These are phyloP conservation scores for Graphiopsis chlorocephala DNA, from an alignment of 2,329 filamentous ascomycete genomes.

Conservation along the genomic window DNA sequence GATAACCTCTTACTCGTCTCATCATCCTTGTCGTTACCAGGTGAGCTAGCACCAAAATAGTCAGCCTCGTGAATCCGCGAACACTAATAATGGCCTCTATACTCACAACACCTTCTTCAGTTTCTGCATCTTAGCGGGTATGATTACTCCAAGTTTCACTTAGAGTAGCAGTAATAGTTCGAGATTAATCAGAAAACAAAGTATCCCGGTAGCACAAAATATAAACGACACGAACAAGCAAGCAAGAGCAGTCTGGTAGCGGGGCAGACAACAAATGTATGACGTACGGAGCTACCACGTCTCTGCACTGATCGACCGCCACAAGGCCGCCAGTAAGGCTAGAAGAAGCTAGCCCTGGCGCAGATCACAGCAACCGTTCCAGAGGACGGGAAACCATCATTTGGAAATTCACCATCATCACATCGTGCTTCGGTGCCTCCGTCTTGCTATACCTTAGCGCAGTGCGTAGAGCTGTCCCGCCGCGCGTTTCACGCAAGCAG, in stretches of 20 bases:
- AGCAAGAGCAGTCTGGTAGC: background rate
- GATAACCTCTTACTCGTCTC: constrained; percentile 21
- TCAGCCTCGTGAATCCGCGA: background rate
- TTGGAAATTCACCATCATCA: background rate
- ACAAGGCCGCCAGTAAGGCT: constrained; percentile 1
- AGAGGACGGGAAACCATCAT: background rate
- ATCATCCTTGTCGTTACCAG: constrained; percentile 35
- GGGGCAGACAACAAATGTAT: background rate
- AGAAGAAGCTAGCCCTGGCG: constrained; percentile 4
- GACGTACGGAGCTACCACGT: background rate
- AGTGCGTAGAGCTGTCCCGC: background rate
- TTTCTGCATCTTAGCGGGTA: constrained; percentile 39
- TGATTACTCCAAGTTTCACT: background rate
- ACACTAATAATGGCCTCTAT: background rate
- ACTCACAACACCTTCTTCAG: constrained; percentile 45
- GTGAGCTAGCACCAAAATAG: constrained; percentile 22
- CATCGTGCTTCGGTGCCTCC: background rate
- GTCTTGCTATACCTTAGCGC: background rate
- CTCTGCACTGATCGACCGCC: background rate
- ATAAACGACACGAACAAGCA: background rate
- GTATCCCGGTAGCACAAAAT: background rate
- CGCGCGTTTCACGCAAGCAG: background rate
- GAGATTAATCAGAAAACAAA: background rate
- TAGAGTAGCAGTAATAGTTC: background rate
- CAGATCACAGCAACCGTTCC: background rate